phyloP scores from a whole-genome alignment of 2,329 filamentous ascomycete genomes.

The Pseudogymnoascus sp. region DNA sequence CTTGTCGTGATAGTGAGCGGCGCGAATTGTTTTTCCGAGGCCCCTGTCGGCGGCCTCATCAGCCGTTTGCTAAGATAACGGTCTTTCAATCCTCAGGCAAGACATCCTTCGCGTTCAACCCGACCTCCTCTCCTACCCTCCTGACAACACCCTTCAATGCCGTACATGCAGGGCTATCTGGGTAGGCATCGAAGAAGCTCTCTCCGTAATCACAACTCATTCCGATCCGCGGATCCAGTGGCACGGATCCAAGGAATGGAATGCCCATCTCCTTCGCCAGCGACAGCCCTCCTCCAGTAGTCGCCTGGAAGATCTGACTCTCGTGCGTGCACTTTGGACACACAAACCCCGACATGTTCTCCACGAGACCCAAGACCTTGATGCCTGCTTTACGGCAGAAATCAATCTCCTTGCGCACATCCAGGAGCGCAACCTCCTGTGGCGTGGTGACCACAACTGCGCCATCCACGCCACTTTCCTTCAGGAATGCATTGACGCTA shows the following conservation, averaged over 20 bases:
- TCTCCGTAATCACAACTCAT: conserved; percentile 97
- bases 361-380: conserved; percentile 76
- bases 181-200: conserved; percentile 91
- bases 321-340: conserved; percentile 82
- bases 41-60: background rate
- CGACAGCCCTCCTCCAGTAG: conserved; percentile 75
- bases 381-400: conserved; percentile 96
- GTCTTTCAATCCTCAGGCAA: conserved; percentile 21
- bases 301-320: conserved; percentile 81
- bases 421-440: conserved; percentile 84
- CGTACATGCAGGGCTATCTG: conserved; percentile 81
- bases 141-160: conserved; percentile 76
- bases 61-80: background rate
- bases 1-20: background rate
- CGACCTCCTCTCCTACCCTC: conserved; percentile 58
- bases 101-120: conserved; percentile 49
- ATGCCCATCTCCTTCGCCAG: conserved; percentile 81
- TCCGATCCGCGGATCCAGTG: conserved; percentile 85
- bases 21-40: background rate
- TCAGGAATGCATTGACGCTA: conserved; percentile 84
- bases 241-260: conserved; percentile 82
- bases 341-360: conserved; percentile 98
- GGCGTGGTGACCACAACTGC: conserved; percentile 91
- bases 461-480: conserved; percentile 85
- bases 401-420: conserved; percentile 95